Evolutionary conservation across 371 early-diverging fungal genomes (phyloP).

Genomic region (Apophysomyces variabilis): DNA sequence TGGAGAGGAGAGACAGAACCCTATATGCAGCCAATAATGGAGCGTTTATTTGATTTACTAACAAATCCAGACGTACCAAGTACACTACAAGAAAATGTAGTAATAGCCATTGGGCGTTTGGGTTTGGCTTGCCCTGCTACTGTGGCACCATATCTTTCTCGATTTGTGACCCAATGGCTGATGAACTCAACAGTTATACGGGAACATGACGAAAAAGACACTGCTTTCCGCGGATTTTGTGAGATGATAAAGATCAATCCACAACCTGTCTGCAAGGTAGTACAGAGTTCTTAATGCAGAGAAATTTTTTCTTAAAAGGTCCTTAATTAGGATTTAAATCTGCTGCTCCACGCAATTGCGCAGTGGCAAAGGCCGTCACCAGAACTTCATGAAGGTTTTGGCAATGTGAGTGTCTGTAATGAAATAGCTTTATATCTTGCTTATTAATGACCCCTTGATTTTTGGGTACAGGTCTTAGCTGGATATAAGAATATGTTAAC

Average conservation of each 20-base stretch:
- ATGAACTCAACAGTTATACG: conserved; percentile 61
- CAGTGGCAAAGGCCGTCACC: conserved; percentile 71
- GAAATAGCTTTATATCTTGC: not conserved
- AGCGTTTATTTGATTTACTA: conserved; percentile 76
- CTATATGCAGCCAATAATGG: conserved; percentile 72
- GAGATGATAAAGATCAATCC: conserved; percentile 82
- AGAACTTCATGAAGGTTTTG: conserved; percentile 62
- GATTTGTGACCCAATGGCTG: conserved; percentile 77
- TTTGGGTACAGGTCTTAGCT: conserved; percentile 51
- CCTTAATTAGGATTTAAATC: conserved; percentile 59
- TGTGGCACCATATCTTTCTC: conserved; percentile 70
- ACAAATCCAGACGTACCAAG: conserved; percentile 54
- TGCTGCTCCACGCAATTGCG: conserved; percentile 71
- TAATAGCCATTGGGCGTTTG: conserved; percentile 90
- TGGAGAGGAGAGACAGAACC: conserved; percentile 62
- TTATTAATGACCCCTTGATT: not conserved
- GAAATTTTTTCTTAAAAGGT: not conserved
- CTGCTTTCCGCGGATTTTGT: conserved; percentile 91
- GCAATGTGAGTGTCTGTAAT: conserved; percentile 45
- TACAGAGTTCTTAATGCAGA: conserved; percentile 2
- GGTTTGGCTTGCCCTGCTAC: conserved; percentile 76
- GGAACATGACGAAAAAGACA: conserved; percentile 91
- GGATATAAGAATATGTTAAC: conserved; percentile 73
- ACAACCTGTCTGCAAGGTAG: conserved; percentile 65
- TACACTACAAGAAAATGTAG: conserved; percentile 85